Conservation (phyloP, 768 basidiomycete genomes). For the Lactarius hatsudake region DNA sequence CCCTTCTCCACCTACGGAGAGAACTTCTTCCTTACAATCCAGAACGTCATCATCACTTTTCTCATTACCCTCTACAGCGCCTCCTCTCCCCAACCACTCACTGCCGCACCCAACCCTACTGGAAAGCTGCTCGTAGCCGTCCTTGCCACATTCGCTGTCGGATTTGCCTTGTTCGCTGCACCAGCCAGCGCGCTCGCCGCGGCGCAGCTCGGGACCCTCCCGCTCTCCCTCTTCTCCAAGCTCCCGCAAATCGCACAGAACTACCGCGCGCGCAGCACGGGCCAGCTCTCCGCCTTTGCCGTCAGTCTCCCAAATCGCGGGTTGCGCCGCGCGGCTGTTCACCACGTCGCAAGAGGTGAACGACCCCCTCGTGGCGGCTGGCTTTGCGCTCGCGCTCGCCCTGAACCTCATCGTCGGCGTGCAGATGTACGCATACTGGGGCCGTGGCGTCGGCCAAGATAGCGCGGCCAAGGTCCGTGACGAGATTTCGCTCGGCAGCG, state of each 20-base stretch:
- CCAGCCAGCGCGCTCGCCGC: conserved; percentile 54
- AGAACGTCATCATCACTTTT: conserved; percentile 85
- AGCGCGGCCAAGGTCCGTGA: conserved; percentile 28
- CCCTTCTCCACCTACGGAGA: conserved; percentile 99
- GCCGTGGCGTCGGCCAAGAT: conserved; percentile 39
- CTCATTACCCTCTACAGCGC: conserved; percentile 71
- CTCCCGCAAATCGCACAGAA: conserved; percentile 91
- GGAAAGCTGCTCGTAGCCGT: conserved; percentile 36
- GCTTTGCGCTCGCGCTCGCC: conserved; percentile 77
- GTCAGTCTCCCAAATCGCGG: conserved; percentile 83
- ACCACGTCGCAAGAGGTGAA: conserved; percentile 90
- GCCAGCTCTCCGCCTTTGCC: conserved; percentile 92
- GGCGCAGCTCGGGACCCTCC: conserved; percentile 84
- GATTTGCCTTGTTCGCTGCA: conserved; percentile 45
- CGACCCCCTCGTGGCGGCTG: conserved; percentile 75
- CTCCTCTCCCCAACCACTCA: conserved; percentile 29
- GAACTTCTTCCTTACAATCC: conserved; percentile 88
- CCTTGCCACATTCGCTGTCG: conserved; percentile 36
- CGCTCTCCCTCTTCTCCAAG: conserved; percentile 89
- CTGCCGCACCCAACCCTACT: conserved; percentile 28
- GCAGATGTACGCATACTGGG: conserved; percentile 87
- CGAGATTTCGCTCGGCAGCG: conserved; percentile 27
- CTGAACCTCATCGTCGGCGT: conserved; percentile 81
- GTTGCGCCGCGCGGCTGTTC: conserved; percentile 89
- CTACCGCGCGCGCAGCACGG: conserved; percentile 70